A percentile compares a stretch with the other conserved stretches of the same genome.
Evolutionary conservation across 2,329 filamentous ascomycete species (phyloP).

Genomic region (Penicillium psychrosexuale): DNA sequence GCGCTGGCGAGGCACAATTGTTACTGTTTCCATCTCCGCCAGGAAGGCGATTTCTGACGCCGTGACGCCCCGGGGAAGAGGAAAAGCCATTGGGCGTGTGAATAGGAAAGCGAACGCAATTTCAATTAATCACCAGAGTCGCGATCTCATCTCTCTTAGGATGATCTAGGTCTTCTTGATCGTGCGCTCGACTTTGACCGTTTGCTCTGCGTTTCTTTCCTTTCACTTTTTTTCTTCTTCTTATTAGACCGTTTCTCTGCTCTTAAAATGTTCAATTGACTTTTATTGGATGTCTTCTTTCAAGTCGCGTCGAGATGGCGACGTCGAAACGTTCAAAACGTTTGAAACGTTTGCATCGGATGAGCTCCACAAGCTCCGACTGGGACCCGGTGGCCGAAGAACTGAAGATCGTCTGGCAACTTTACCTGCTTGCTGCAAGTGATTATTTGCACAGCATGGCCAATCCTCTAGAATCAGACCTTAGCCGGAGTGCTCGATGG

Average conservation of each 20-base stretch:
- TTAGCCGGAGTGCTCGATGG: constrained; percentile 38
- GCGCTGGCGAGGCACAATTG: constrained; percentile 83
- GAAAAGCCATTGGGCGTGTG: constrained; percentile 55
- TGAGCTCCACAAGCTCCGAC: background rate
- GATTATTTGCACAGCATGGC: constrained; percentile 28
- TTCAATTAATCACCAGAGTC: background rate
- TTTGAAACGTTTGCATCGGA: constrained; percentile 35
- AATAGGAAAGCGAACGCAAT: background rate
- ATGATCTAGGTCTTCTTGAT: background rate
- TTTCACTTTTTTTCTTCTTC: background rate
- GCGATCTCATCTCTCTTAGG: background rate
- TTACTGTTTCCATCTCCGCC: constrained; percentile 96
- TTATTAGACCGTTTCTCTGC: background rate
- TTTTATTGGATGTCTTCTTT: background rate
- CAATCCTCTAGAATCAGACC: constrained; percentile 28
- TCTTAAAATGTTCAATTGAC: background rate
- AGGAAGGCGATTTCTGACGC: constrained; percentile 89
- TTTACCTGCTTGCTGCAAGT: background rate
- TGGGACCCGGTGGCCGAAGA: background rate
- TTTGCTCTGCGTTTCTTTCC: background rate
- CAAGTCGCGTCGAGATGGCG: background rate
- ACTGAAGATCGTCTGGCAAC: background rate
- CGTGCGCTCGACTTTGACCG: background rate
- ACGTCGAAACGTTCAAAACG: constrained; percentile 8
- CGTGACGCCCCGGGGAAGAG: constrained; percentile 65